Evolutionary conservation across 208 protist species (phyloP), one percentile per base, ranked within the genome.

Genomic region (Blastocrithidia nonstop): DNA sequence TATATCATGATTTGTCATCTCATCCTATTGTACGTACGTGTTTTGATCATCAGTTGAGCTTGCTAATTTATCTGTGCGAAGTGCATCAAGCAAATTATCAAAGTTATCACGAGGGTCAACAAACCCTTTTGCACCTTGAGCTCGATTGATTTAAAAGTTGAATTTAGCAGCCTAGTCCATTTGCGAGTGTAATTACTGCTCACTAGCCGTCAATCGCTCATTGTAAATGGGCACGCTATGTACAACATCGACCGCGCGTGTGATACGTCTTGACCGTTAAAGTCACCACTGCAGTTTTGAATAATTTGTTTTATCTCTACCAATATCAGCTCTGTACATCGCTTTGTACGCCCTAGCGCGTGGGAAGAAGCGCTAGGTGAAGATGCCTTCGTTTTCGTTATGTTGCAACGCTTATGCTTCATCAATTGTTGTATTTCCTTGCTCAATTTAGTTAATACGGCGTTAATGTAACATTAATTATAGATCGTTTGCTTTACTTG

Each of bases 131-230:
- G 78, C 73, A 13, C 78, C 78, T 39, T 83, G 72, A 17, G 73
- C 63, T 37, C 56, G 66, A 8, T 68, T 48, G 4, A 88, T n/a
- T 16, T 50, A 51, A 45, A 76, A 81, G 53, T 84, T 88, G 45
- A 88, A 88, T 60, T 88, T 62, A 27, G 73, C 71, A 16, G 78
- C 78, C 55, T 88, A 73, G n/a, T 63, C 63, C 78, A 88, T 88
- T 56, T 84, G 71, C 50, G 78, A 63, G 37, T 73, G 66, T 13
- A 63, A 79, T 57, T 88, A 74, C 54, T 77, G 74, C 49, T 88
- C 78, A 43, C 84, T 88, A 22, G 73, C 74, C 19, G 78, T 67
- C 6, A 88, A 57, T 0, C 78, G 70, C 19, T 88, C 71, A 47
- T 88, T 88, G 65, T 88, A 88, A 13, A 84, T 45, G n/a, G 78